Base-by-base conservation (phyloP, 805 yeast species). In the Suhomyces sp. region DNA sequence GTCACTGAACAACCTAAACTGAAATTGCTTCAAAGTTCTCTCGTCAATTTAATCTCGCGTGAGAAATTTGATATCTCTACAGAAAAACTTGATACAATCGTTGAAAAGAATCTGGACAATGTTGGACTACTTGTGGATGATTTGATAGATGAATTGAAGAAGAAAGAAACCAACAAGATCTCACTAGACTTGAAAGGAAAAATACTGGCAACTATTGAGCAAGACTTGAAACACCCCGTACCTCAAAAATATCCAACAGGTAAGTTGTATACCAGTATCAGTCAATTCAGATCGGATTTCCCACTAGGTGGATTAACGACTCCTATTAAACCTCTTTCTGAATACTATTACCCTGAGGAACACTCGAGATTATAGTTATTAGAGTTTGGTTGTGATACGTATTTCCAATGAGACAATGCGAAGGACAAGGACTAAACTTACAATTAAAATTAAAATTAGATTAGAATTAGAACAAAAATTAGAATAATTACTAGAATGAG, bases 221-320 rank as follows among this genome's bases (percentile, higher is more conserved):
- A 39, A 11, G 51, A 56, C 6, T 19, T 51, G 10, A 28, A 25
- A 2, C 18, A 41, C 2, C 69, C 69, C 5, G 56, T 54, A 4
- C 72, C 72, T 1, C 48, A 53, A 8, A 57, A 52, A 2, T 76
- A 66, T 51, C 82, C 83, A 13, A 59, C 64, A 2, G 86, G 84
- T 7, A 53, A 56, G 25, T 33, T 58, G 10, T 67, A 81, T 40
- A 52, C 54, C 1, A 63, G 68, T 42, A 55, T 72, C 17, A 78
- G 76, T 2, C 67, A 59, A 18, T 84, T 86, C 70, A 83, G 82
- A 56, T 58, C 77, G 13, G 53, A 57, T 2, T 57, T 77, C 43
- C 65, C 63, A 28, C 50, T 77, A 33, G 82, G 88, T 0, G 75
- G 76, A 1, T 72, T 79, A n/a, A 85, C 93, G 7, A 57, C 53